phyloP scores from a whole-genome alignment of 2,329 filamentous ascomycete genomes.

The Colletotrichum eleusines region DNA sequence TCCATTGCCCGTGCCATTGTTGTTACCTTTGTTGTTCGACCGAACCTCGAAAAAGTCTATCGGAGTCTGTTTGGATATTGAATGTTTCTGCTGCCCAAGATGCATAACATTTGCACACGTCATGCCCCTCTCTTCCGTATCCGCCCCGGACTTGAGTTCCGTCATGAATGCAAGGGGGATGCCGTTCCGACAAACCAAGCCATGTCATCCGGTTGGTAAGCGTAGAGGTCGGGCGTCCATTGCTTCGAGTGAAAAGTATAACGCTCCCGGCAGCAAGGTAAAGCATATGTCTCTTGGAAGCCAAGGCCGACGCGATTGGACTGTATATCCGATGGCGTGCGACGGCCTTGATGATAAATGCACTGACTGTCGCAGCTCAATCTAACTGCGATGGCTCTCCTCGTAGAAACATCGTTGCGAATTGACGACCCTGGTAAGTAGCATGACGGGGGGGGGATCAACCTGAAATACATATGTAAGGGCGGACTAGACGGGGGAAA shows the following conservation, averaged over 20 bases:
- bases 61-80: conserved; percentile 9
- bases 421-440: neutral
- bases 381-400: neutral
- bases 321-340: neutral
- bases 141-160: conserved; percentile 4
- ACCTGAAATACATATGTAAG: neutral
- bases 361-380: conserved; percentile 2
- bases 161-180: conserved; percentile 23
- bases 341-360: neutral
- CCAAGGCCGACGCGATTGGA: neutral
- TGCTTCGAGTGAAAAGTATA: conserved; percentile 8
- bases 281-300: neutral
- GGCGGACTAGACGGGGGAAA: neutral
- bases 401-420: neutral
- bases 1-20: conserved; percentile 23
- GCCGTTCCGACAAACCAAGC: conserved; percentile 19
- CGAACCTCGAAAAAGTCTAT: conserved; percentile 5
- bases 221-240: conserved; percentile 20
- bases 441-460: neutral
- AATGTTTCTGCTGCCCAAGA: conserved; percentile 6
- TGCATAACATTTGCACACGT: neutral
- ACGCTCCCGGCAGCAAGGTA: conserved; percentile 15
- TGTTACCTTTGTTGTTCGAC: conserved; percentile 30
- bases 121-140: neutral
- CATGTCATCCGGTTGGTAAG: conserved; percentile 33